Base-by-base conservation (phyloP, 352 stramenopile genomes). In the Phytophthora europaea region DNA sequence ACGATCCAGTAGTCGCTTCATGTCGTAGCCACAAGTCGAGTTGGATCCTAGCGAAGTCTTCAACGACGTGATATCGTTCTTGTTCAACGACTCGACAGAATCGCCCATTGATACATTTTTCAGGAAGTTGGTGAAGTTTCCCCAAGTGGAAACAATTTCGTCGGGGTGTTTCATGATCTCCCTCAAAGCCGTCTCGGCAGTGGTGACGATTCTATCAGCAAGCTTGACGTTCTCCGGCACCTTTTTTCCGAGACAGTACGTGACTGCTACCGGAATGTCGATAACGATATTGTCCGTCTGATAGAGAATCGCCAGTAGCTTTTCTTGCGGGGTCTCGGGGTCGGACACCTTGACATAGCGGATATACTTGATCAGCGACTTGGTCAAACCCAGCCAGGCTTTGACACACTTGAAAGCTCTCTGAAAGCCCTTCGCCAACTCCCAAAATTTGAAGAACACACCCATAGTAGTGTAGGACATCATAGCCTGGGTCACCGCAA, bases 241-340 rank as follows among this genome's bases (percentile, higher is more conserved):
- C 15, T 71, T 67, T 22, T 33, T 67, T 6, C 76, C 79, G 5
- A 82, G 20, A 43, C 81, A 88, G 12, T 69, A 82, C 4, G 61
- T 48, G 23, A 86, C 67, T 22, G 79, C 72, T 3, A 78, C 63
- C 4, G 81, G 79, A 15, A 87, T 68, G 40, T 88, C 74, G 38
- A 78, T 67, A n/a, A 80, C 69, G 7, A 72, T 67, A 7, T 85
- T 66, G 50, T 85, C 73, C 22, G 68, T 72, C n/a, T 88, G 74
- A 23, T 76, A 76, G 3, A 88, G 43, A 23, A 81, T 56, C 10
- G 69, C 65, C 12, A 78, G 47, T 0, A 86, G 18, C 48, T 86
- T 58, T 20, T 85, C 81, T 66, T 80, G 33, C 4, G 74, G 75
- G 12, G 66, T 73, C 33, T 76, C 26, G 7, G 75, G 73, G 16